Conservation (phyloP, 495 filamentous ascomycete genomes). For the Pyrenula aspistea region DNA sequence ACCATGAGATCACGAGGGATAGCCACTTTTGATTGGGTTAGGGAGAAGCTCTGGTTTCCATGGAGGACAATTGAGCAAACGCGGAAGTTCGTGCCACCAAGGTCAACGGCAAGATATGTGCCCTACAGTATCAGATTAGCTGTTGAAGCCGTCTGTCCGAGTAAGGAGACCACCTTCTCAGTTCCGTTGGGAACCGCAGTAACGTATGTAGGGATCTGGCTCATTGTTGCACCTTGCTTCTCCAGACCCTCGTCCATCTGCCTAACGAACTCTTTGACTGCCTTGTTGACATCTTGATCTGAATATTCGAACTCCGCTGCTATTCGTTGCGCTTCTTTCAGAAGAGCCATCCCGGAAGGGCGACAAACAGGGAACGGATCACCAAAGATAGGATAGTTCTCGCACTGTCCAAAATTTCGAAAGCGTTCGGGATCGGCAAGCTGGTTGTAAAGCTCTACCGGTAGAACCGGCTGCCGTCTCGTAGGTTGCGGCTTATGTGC, state of each 20-base stretch:
- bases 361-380: slow-evolving; percentile 8
- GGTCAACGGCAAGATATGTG: slow-evolving; percentile 88
- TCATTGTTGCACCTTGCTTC: slow-evolving; percentile 67
- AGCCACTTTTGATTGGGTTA: slow-evolving; percentile 82
- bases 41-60: slow-evolving; percentile 82
- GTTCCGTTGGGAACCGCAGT: slow-evolving; percentile 94
- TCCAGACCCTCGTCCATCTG: slow-evolving; percentile 81
- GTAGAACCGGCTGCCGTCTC: not conserved
- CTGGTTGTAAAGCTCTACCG: not conserved
- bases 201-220: slow-evolving; percentile 95
- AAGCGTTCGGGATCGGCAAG: not conserved
- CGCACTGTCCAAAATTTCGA: not conserved
- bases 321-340: slow-evolving; percentile 64
- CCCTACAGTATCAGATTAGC: slow-evolving; percentile 39
- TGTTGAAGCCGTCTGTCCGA: not conserved
- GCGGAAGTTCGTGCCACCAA: slow-evolving; percentile 95
- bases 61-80: slow-evolving; percentile 90
- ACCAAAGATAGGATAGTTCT: slow-evolving; percentile 4
- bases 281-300: slow-evolving; percentile 63
- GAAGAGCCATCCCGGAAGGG: slow-evolving; percentile 37
- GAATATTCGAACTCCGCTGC: slow-evolving; percentile 79
- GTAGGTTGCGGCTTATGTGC: not conserved
- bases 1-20: slow-evolving; percentile 87
- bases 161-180: slow-evolving; percentile 49
- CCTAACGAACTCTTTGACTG: slow-evolving; percentile 70